Evolutionary conservation across 768 basidiomycete species (phyloP).

Genomic region (Boletellus sp.): DNA sequence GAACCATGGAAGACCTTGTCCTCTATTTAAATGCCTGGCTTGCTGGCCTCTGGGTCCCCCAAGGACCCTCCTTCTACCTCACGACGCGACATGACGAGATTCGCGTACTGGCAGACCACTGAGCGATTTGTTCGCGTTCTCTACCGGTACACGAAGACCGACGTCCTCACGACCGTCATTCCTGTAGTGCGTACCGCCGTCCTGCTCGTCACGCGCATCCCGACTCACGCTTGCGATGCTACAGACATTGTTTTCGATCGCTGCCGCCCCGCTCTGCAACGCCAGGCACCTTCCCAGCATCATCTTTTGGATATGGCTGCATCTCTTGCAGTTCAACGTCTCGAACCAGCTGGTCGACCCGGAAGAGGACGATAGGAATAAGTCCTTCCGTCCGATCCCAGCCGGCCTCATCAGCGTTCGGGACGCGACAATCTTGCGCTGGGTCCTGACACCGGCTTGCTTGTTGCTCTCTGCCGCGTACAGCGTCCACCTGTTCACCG

Average conservation of each 20-base stretch:
- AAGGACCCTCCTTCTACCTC: constrained; percentile 4
- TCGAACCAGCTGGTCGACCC: constrained; percentile 41
- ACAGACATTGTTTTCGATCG: constrained; percentile 34
- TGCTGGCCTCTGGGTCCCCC: neutral
- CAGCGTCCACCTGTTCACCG: constrained; percentile 29
- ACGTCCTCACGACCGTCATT: constrained; percentile 25
- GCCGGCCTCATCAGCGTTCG: constrained; percentile 38
- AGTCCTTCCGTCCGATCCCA: constrained; percentile 44
- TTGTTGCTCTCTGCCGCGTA: constrained; percentile 34
- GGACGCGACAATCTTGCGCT: constrained; percentile 36
- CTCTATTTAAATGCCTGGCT: constrained; percentile 19
- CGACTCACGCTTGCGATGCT: neutral
- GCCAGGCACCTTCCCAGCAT: constrained; percentile 23
- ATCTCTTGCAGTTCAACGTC: constrained; percentile 43
- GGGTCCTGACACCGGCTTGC: constrained; percentile 35
- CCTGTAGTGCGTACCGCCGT: constrained; percentile 19
- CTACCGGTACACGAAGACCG: constrained; percentile 25
- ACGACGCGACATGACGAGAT: constrained; percentile 21
- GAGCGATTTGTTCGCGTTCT: constrained; percentile 12
- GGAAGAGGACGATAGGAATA: constrained; percentile 43
- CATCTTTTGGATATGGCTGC: constrained; percentile 45
- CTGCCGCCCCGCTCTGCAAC: constrained; percentile 32
- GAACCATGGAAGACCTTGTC: neutral
- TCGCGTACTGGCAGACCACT: constrained; percentile 10
- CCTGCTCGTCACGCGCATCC: neutral